Base-by-base conservation (phyloP, 768 basidiomycete species). In the Amanita subjunquillea region DNA sequence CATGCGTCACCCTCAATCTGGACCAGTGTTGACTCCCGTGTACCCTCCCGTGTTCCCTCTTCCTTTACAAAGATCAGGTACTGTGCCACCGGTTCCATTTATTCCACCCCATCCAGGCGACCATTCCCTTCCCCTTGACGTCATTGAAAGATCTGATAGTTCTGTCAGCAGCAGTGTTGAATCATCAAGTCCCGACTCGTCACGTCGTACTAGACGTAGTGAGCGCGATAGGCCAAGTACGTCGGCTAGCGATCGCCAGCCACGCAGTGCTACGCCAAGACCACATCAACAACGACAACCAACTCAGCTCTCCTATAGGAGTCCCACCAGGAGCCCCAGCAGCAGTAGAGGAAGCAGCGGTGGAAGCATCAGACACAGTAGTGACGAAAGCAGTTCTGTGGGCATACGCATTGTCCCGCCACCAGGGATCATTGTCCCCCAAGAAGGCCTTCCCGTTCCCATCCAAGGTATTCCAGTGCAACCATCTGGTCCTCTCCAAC, bases 91-190 rank as follows among this genome's bases (percentile, higher is more conserved):
- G 9, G 17, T 23, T 38, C 34, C 45, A 34, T 44, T 48, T 15
- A 22, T 54, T 30, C 46, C 53, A 20, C 43, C 48, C 43, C 48
- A n/a, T 17, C 44, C 50, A 13, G 50, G 15, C 42, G 47, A 49
- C 13, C 56, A 36, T 30, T 22, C 12, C 46, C 48, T 51, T 44
- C 45, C 48, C 10, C 9, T 27, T 50, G 48, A 39, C 27, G 39
- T 54, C n/a, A 50, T 54, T 22, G 48, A 42, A 20, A 17, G 34
- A 29, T 30, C 54, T 25, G 54, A 54, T 29, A 56, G 57, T 27
- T 29, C 45, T 53, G 38, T 15, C 30, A 54, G 54, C 25, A 57
- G 54, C 17, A 55, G 56, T 30, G 44, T 53, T 12, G 46, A 39
- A 23, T 54, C 49, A 46, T 54, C 55, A 6, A 45, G 48, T 27